A percentile compares a stretch with the other conserved stretches of the same genome.
Evolutionary conservation across 352 stramenopile species (phyloP).

Genomic region (Globisporangium paroecandrum): DNA sequence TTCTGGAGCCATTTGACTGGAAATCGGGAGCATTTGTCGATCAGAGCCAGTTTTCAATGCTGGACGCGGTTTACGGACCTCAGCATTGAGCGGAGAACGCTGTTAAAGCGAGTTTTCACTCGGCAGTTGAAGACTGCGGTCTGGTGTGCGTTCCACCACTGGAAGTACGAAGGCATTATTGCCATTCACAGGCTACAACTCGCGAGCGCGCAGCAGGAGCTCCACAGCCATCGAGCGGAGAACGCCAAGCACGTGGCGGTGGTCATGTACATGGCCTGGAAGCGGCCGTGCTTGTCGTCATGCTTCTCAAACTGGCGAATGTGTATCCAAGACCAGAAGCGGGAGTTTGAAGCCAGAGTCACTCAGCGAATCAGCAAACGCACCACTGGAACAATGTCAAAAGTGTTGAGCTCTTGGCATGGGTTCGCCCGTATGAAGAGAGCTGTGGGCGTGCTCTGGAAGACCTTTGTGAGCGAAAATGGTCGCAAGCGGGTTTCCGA

Average conservation of each 20-base stretch:
- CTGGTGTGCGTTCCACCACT: slow-evolving; percentile 8
- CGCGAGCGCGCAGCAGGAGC: neutral
- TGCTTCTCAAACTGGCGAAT: slow-evolving; percentile 28
- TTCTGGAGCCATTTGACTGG: neutral
- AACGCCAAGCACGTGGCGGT: slow-evolving; percentile 25
- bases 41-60: slow-evolving; percentile 1
- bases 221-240: slow-evolving; percentile 11
- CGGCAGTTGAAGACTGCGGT: neutral
- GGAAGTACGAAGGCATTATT: slow-evolving; percentile 7
- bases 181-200: neutral
- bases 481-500: neutral
- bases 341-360: neutral
- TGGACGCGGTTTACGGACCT: neutral
- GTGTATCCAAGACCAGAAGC: slow-evolving; percentile 1
- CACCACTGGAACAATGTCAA: neutral
- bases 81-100: neutral
- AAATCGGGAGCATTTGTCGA: neutral
- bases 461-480: neutral
- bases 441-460: neutral
- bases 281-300: slow-evolving; percentile 22
- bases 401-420: slow-evolving; percentile 2
- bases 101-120: neutral
- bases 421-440: neutral
- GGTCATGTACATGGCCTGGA: slow-evolving; percentile 27
- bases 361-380: neutral